Evolutionary conservation across 495 filamentous ascomycete genomes (phyloP).

Genomic region (Podospora conica): DNA sequence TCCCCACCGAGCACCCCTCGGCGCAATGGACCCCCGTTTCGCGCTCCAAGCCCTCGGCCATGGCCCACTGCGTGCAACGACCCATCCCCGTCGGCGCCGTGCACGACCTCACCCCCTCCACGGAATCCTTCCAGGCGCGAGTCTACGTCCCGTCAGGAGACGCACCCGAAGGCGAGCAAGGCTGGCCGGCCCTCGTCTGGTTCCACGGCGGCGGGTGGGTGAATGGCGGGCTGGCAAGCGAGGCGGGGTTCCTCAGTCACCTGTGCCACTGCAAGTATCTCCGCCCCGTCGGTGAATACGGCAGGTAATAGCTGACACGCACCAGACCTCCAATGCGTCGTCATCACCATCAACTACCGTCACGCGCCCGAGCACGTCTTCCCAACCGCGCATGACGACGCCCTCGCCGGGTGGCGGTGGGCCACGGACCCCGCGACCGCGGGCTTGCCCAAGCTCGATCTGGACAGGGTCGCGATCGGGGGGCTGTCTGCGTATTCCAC

Average conservation of each 20-base stretch:
- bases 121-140: background rate
- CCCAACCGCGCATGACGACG: constrained; percentile 19
- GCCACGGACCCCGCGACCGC: background rate
- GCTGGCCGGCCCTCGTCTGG: constrained; percentile 21
- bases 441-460: background rate
- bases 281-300: background rate
- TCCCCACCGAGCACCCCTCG: constrained; percentile 2
- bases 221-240: constrained; percentile 14
- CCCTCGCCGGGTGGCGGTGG: constrained; percentile 12
- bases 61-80: background rate
- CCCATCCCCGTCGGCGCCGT: constrained; percentile 1
- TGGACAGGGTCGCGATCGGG: background rate
- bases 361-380: constrained; percentile 23
- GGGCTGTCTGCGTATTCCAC: constrained; percentile 8
- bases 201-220: constrained; percentile 27
- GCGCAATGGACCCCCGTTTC: constrained; percentile 4
- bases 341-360: constrained; percentile 23
- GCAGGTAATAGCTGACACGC: background rate
- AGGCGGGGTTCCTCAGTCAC: constrained; percentile 9
- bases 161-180: background rate
- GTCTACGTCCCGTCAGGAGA: constrained; percentile 8
- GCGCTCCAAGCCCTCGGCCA: background rate
- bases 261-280: constrained; percentile 10
- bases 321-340: constrained; percentile 12
- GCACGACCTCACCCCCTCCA: background rate